These are phyloP conservation scores for Neofusicoccum umdonicola DNA, from an alignment of 2,329 filamentous ascomycete genomes.

Conservation along the genomic window DNA sequence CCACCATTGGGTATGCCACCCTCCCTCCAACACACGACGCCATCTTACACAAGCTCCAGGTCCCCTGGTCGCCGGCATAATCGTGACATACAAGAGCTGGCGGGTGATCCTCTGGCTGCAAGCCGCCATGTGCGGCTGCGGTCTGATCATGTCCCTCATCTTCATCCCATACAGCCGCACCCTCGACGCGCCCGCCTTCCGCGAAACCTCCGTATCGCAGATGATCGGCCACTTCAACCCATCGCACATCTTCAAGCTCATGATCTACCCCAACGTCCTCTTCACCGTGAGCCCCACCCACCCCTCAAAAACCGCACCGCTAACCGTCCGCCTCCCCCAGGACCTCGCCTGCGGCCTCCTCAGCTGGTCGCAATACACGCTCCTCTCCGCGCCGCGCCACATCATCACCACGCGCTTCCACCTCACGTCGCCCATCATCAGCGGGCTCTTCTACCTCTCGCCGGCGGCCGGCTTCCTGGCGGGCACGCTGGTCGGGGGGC, in stretches of 20 bases:
- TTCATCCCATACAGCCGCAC: slow-evolving; percentile 22
- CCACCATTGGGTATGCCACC: slow-evolving; percentile 39
- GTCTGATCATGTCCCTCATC: slow-evolving; percentile 28
- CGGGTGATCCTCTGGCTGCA: slow-evolving; percentile 35
- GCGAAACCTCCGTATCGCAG: slow-evolving; percentile 18
- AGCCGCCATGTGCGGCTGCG: slow-evolving; percentile 29
- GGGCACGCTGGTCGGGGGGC: slow-evolving; percentile 23
- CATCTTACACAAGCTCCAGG: slow-evolving; percentile 18
- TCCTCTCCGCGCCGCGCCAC: slow-evolving; percentile 23
- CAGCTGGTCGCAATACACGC: slow-evolving; percentile 23
- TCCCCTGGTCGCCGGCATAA: slow-evolving; percentile 32
- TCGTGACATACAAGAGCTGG: slow-evolving; percentile 32
- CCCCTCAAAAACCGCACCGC: neutral
- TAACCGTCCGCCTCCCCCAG: neutral
- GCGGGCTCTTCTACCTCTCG: slow-evolving; percentile 25
- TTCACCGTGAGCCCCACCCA: slow-evolving; percentile 20
- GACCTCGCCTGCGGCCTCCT: slow-evolving; percentile 25
- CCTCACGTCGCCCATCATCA: slow-evolving; percentile 21
- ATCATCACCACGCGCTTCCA: slow-evolving; percentile 22
- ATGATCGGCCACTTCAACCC: slow-evolving; percentile 25
- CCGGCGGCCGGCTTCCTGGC: slow-evolving; percentile 24
- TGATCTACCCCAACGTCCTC: slow-evolving; percentile 26
- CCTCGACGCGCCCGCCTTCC: neutral
- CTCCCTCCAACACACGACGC: neutral
- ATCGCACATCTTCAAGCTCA: slow-evolving; percentile 22